Evolutionary conservation across 768 basidiomycete genomes (phyloP).

Genomic region (Bullera alba): DNA sequence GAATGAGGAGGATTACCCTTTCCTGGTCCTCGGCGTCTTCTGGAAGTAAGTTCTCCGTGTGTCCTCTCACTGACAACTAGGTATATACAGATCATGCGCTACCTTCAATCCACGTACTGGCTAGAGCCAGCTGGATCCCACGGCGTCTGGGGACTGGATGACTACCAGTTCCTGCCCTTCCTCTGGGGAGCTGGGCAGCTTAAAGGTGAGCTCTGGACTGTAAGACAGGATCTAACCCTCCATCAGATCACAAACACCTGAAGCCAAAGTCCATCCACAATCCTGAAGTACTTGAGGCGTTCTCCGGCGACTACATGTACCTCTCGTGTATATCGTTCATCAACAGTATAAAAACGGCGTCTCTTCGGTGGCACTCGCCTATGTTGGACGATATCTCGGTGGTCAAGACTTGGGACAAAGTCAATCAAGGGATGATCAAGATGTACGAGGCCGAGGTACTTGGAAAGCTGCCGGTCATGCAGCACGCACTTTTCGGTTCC

Average conservation of each 20-base stretch:
- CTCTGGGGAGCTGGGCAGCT: conserved; percentile 44
- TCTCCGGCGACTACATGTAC: conserved; percentile 89
- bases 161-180: conserved; percentile 94
- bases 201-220: conserved; percentile 17
- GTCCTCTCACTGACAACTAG: conserved; percentile 22
- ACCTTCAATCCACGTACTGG: conserved; percentile 90
- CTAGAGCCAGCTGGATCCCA: conserved; percentile 98
- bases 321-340: conserved; percentile 92
- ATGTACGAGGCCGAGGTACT: conserved; percentile 96
- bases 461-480: conserved; percentile 87
- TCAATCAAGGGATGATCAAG: conserved; percentile 92
- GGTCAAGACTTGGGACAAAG: conserved; percentile 78
- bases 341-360: conserved; percentile 93
- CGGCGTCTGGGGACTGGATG: conserved; percentile 94
- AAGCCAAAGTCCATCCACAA: conserved; percentile 90
- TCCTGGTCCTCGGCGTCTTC: conserved; percentile 75
- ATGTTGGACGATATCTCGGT: conserved; percentile 98
- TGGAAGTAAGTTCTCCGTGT: conserved; percentile 60
- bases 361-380: conserved; percentile 93
- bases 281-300: conserved; percentile 82
- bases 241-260: conserved; percentile 75
- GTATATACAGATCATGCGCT: conserved; percentile 51
- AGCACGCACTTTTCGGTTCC: conserved; percentile 91
- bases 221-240: not conserved
- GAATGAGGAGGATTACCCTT: conserved; percentile 58